A percentile compares a stretch with the other conserved stretches of the same genome.
Evolutionary conservation across 495 filamentous ascomycete genomes (phyloP).

Genomic region (Staphylotrichum tortipilum): DNA sequence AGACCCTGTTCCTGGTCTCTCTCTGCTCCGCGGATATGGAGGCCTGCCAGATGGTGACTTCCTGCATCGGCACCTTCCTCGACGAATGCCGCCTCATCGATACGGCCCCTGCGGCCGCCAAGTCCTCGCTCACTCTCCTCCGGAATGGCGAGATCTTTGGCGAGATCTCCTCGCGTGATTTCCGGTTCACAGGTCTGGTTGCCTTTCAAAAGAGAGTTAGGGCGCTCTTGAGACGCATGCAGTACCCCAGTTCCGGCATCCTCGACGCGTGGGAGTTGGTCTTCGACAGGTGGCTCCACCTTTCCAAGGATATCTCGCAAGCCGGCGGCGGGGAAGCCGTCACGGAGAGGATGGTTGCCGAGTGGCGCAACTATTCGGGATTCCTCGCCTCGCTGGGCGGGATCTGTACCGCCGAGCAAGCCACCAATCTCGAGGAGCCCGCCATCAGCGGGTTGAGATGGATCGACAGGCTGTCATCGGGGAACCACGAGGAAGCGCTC

Average conservation of each 20-base stretch:
- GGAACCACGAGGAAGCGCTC: slow-evolving; percentile 48
- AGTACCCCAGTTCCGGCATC: slow-evolving; percentile 50
- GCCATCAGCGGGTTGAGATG: slow-evolving; percentile 48
- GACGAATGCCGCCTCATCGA: slow-evolving; percentile 52
- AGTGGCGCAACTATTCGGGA: slow-evolving; percentile 59
- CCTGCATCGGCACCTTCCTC: slow-evolving; percentile 52
- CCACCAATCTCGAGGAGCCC: slow-evolving; percentile 44
- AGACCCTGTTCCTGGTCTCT: slow-evolving; percentile 51
- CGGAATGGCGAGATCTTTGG: slow-evolving; percentile 52
- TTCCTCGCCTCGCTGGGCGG: slow-evolving; percentile 60
- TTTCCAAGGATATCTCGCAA: slow-evolving; percentile 51
- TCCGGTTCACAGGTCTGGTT: slow-evolving; percentile 55
- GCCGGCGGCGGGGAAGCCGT: slow-evolving; percentile 35
- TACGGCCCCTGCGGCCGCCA: slow-evolving; percentile 35
- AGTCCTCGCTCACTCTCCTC: slow-evolving; percentile 44
- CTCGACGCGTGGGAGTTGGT: slow-evolving; percentile 56
- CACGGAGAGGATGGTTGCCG: slow-evolving; percentile 46
- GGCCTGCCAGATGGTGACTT: slow-evolving; percentile 52
- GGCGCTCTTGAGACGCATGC: slow-evolving; percentile 48
- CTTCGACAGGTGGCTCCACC: slow-evolving; percentile 50
- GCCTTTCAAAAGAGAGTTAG: slow-evolving; percentile 58
- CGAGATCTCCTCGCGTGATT: slow-evolving; percentile 53
- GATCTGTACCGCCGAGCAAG: slow-evolving; percentile 53
- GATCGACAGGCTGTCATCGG: slow-evolving; percentile 53
- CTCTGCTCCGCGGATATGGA: slow-evolving; percentile 57